Percentiles rank a stretch among this genome's conserved stretches.
Evolutionary conservation across 179 eudicot genomes (phyloP).

Genomic region (Pouteria campechiana): DNA sequence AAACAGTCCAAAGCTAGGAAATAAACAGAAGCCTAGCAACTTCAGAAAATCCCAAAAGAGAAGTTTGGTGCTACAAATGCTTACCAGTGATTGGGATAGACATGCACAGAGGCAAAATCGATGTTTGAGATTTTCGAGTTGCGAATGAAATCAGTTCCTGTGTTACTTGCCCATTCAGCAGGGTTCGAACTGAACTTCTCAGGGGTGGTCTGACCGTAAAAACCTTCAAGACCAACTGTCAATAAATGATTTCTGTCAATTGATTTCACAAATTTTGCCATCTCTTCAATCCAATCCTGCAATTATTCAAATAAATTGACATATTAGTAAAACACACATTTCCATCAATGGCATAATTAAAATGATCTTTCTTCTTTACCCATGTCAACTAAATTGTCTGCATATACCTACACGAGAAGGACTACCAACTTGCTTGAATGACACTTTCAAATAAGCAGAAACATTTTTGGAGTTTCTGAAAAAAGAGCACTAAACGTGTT

Average conservation of each 20-base stretch:
- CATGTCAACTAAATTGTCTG: not conserved
- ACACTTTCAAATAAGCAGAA: too few species aligned
- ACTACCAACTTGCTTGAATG: too few species aligned
- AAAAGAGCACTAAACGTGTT: too few species aligned
- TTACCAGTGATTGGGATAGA: constrained; percentile 57
- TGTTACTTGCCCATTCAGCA: constrained; percentile 44
- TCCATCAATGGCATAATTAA: not conserved
- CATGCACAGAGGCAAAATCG: constrained; percentile 64
- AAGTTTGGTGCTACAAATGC: not conserved
- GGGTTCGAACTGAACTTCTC: constrained; percentile 33
- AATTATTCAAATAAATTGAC: too few species aligned
- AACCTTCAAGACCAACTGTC: constrained; percentile 57
- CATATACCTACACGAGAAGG: not conserved
- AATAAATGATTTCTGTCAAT: constrained; percentile 47
- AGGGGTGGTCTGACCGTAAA: constrained; percentile 22
- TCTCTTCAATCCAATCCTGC: constrained; percentile 52
- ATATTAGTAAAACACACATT: not conserved
- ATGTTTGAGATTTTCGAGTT: constrained; percentile 36
- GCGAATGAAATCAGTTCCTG: constrained; percentile 45
- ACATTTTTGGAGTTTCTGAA: too few species aligned
- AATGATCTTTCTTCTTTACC: too few species aligned
- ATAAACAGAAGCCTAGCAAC: not conserved
- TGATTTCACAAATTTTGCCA: constrained; percentile 40
- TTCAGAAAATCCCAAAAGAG: not conserved
- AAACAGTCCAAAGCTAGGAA: not conserved